Conservation (phyloP, 1,284 basidiomycete genomes). For the Heterobasidion annosum region DNA sequence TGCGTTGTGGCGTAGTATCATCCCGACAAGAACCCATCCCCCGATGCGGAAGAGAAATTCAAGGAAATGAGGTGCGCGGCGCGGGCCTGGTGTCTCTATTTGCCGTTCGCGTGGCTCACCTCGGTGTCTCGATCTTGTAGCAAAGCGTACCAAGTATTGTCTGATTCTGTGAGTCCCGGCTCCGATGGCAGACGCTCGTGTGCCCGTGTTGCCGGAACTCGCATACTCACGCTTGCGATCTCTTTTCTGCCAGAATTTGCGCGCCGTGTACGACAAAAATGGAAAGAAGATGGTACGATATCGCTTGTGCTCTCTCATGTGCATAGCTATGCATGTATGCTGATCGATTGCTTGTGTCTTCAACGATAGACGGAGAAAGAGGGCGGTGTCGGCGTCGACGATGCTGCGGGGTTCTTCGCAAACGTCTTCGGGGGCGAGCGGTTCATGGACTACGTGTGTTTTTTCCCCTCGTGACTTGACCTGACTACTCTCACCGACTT, state of each 20-base stretch:
- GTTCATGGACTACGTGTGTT: slow-evolving; percentile 76
- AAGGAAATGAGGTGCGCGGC: slow-evolving; percentile 76
- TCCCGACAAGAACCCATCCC: slow-evolving; percentile 87
- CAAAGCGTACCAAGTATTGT: slow-evolving; percentile 87
- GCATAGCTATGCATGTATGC: neutral
- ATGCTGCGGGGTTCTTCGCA: slow-evolving; percentile 86
- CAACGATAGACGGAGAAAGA: slow-evolving; percentile 57
- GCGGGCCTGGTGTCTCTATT: neutral
- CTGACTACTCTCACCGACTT: neutral
- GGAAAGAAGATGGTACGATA: slow-evolving; percentile 75
- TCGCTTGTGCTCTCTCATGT: neutral
- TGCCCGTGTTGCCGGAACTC: neutral
- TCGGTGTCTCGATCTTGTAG: slow-evolving; percentile 26
- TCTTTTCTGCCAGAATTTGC: slow-evolving; percentile 53
- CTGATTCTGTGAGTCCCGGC: slow-evolving; percentile 59
- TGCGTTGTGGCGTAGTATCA: slow-evolving; percentile 57
- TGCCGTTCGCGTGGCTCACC: slow-evolving; percentile 4
- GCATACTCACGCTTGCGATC: slow-evolving; percentile 4
- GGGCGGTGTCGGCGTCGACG: slow-evolving; percentile 64
- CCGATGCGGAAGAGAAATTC: slow-evolving; percentile 87
- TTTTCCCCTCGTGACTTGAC: neutral
- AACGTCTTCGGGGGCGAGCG: slow-evolving; percentile 89
- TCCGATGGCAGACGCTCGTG: slow-evolving; percentile 6
- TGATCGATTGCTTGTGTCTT: neutral
- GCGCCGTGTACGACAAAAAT: slow-evolving; percentile 93